phyloP scores from a whole-genome alignment of 805 yeast genomes.

The Wickerhamomyces mucosus region DNA sequence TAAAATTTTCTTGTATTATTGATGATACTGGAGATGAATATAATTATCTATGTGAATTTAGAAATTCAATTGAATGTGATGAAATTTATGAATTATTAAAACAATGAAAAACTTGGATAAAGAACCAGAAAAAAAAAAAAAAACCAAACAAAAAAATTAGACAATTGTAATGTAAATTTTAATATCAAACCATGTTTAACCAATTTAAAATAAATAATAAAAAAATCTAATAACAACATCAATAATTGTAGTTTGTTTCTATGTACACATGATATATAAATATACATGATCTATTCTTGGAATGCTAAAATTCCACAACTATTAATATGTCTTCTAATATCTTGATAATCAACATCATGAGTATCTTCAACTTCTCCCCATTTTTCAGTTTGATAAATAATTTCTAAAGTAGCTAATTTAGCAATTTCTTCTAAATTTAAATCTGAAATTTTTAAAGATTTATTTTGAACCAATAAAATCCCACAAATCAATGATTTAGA shows the following conservation, averaged over 20 bases:
- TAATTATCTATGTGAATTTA: slow-evolving; percentile 17
- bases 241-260: not conserved
- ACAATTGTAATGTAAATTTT: no score
- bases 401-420: slow-evolving; percentile 71
- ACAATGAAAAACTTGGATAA: no score
- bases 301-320: slow-evolving; percentile 60
- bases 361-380: slow-evolving; percentile 99
- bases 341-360: slow-evolving; percentile 94
- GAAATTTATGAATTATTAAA: slow-evolving; percentile 14
- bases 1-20: slow-evolving; percentile 11
- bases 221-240: no score
- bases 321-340: slow-evolving; percentile 72
- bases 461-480: slow-evolving; percentile 46
- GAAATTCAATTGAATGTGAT: slow-evolving; percentile 11
- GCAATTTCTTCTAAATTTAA: slow-evolving; percentile 60
- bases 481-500: slow-evolving; percentile 86
- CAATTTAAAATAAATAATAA: no score
- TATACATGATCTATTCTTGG: slow-evolving; percentile 5
- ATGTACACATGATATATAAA: not conserved
- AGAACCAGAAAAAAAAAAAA: no score
- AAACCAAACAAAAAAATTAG: no score
- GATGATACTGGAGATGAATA: slow-evolving; percentile 12
- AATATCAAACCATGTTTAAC: no score
- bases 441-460: slow-evolving; percentile 23
- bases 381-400: slow-evolving; percentile 70